Conservation (phyloP, 441 rosid species). For the Mallotus repandus region DNA sequence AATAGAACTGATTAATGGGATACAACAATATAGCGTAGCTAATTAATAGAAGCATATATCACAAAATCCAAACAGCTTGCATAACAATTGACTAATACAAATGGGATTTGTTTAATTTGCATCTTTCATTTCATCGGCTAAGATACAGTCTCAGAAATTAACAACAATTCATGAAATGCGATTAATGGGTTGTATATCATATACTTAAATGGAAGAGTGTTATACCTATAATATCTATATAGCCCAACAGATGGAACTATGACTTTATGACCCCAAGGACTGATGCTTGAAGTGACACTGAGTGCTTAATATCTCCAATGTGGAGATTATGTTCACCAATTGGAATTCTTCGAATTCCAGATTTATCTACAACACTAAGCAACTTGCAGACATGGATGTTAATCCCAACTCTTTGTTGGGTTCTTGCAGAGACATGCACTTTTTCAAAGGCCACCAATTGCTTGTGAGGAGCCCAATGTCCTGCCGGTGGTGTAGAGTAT, state of each 20-base stretch:
- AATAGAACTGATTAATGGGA: no score
- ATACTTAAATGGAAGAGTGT: background rate
- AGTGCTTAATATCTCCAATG: constrained; percentile 56
- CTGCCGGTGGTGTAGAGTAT: constrained; percentile 62
- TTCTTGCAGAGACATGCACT: constrained; percentile 54
- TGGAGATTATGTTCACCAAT: constrained; percentile 71
- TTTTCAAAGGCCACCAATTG: constrained; percentile 77
- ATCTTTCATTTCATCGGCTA: no score
- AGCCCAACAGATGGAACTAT: constrained; percentile 14
- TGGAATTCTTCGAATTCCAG: constrained; percentile 83
- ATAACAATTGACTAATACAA: no score
- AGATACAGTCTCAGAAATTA: no score
- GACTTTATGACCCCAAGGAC: constrained; percentile 53
- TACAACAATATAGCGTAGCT: no score
- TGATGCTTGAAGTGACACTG: constrained; percentile 59
- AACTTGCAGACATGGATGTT: constrained; percentile 81
- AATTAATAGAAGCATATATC: no score
- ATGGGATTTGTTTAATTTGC: no score
- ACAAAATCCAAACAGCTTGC: no score
- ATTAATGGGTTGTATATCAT: no score
- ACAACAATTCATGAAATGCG: no score
- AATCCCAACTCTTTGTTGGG: constrained; percentile 46
- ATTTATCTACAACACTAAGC: constrained; percentile 73
- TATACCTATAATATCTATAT: background rate
- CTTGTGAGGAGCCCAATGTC: constrained; percentile 70